Conservation (phyloP, 2,329 filamentous ascomycete genomes). For the Thelonectria discophora region DNA sequence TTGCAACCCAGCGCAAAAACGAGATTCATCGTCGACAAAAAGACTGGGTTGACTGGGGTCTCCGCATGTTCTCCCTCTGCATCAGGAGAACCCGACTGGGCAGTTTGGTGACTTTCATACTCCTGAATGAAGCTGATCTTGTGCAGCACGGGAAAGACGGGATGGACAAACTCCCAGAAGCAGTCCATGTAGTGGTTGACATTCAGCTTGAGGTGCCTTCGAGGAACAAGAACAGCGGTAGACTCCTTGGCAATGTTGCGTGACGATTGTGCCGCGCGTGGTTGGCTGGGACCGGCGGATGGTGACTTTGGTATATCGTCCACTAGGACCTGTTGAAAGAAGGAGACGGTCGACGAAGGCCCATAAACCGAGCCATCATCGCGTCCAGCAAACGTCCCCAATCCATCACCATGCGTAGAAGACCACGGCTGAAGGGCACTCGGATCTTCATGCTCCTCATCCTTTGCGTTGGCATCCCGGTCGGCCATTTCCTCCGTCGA, state of each 20-base stretch:
- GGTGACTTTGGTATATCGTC: not conserved
- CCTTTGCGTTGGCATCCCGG: not conserved
- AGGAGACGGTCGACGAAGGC: slow-evolving; percentile 2
- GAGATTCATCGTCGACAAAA: slow-evolving; percentile 15
- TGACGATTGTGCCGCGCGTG: not conserved
- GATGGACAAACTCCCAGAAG: slow-evolving; percentile 23
- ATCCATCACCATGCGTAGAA: slow-evolving; percentile 3
- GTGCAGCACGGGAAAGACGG: slow-evolving; percentile 19
- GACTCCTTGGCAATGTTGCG: not conserved
- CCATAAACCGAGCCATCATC: slow-evolving; percentile 3
- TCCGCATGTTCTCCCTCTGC: not conserved
- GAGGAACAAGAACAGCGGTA: not conserved
- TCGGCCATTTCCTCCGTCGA: not conserved
- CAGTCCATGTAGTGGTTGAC: slow-evolving; percentile 8
- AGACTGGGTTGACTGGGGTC: not conserved
- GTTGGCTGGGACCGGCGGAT: not conserved
- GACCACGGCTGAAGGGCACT: not conserved
- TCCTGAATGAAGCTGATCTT: slow-evolving; percentile 3
- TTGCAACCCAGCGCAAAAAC: slow-evolving; percentile 21
- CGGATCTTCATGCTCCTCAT: not conserved
- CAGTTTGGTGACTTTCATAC: slow-evolving; percentile 1
- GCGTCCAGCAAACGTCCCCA: not conserved
- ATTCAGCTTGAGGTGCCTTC: not conserved
- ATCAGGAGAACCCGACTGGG: not conserved
- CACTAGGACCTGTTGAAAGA: not conserved